Evolutionary conservation across 2,329 filamentous ascomycete species (phyloP).

Genomic region (Gaeumannomyces tritici): DNA sequence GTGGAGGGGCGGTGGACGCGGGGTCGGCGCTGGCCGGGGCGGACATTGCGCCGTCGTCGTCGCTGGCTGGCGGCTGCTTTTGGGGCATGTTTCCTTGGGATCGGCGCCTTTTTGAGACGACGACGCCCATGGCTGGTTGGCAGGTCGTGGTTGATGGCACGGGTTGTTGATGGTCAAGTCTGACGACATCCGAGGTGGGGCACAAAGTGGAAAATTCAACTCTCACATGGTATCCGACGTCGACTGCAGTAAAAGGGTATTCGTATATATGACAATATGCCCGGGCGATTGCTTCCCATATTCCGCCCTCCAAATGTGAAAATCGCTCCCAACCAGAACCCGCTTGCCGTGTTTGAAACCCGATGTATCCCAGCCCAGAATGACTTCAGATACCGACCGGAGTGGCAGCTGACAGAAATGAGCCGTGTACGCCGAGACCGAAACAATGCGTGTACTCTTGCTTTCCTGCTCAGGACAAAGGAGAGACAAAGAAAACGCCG

Average conservation of each 20-base stretch:
- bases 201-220: too few relatives aligned
- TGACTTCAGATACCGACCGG: neutral
- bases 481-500: neutral
- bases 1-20: neutral
- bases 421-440: too few relatives aligned
- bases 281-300: neutral
- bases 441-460: neutral
- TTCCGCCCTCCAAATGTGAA: neutral
- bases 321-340: neutral
- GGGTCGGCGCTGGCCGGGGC: neutral
- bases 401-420: too few relatives aligned
- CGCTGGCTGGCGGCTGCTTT: too few relatives aligned
- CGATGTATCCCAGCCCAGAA: neutral
- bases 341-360: too few relatives aligned
- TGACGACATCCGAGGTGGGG: too few relatives aligned
- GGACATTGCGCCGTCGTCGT: neutral
- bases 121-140: too few relatives aligned
- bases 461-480: neutral
- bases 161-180: too few relatives aligned
- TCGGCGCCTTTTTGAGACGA: too few relatives aligned
- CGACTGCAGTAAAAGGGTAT: neutral
- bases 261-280: neutral
- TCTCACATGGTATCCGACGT: too few relatives aligned
- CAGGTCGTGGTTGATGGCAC: too few relatives aligned
- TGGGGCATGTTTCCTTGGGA: too few relatives aligned